Evolutionary conservation across 768 basidiomycete genomes (phyloP).

Genomic region (Macrolepiota dolichaula): DNA sequence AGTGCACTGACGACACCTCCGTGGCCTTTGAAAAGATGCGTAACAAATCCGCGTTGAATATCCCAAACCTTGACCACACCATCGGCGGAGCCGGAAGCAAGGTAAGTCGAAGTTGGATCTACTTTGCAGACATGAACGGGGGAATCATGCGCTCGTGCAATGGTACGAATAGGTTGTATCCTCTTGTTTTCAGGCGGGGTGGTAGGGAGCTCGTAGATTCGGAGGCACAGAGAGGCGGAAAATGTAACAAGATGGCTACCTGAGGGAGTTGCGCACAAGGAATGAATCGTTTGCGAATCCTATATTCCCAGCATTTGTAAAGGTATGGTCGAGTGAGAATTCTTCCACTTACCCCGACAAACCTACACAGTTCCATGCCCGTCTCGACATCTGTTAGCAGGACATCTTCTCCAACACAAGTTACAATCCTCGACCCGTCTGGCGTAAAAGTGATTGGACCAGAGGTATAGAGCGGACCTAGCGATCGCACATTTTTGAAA

Average conservation of each 20-base stretch:
- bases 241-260: slow-evolving; percentile 75
- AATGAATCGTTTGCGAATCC: slow-evolving; percentile 84
- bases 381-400: slow-evolving; percentile 76
- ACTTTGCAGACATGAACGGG: slow-evolving; percentile 87
- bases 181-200: slow-evolving; percentile 38
- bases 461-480: slow-evolving; percentile 82
- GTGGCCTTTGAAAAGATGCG: slow-evolving; percentile 94
- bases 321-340: not conserved
- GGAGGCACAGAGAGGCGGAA: slow-evolving; percentile 76
- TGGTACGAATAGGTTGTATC: slow-evolving; percentile 68
- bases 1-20: slow-evolving; percentile 96
- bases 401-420: slow-evolving; percentile 85
- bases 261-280: slow-evolving; percentile 79
- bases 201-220: slow-evolving; percentile 77
- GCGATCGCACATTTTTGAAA: slow-evolving; percentile 70
- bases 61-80: slow-evolving; percentile 98
- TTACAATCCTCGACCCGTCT: slow-evolving; percentile 79
- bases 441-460: slow-evolving; percentile 79
- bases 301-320: slow-evolving; percentile 25
- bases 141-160: slow-evolving; percentile 86
- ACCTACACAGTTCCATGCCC: slow-evolving; percentile 75
- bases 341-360: slow-evolving; percentile 66
- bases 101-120: slow-evolving; percentile 84
- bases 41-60: slow-evolving; percentile 80
- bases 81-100: slow-evolving; percentile 95